Evolutionary conservation across 352 stramenopile species (phyloP), one percentile per base, ranked within the genome.

Genomic region (Pythium aphanidermatum): DNA sequence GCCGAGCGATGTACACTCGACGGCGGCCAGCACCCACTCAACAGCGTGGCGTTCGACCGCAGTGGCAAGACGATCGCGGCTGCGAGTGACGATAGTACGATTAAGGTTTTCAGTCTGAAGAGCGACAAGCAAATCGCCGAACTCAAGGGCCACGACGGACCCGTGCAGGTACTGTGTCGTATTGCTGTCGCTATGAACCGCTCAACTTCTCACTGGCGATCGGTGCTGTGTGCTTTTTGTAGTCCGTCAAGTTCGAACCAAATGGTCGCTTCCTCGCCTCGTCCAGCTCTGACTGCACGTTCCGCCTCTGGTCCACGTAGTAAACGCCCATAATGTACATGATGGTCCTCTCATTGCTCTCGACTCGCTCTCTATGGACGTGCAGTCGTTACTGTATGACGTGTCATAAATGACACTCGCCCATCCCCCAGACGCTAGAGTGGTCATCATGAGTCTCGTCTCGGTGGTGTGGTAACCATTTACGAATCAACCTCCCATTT

Each of bases 261-360:
- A 86, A 74, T 17, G 85, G 88, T 28, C 77, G 79, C 20, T 96
- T 90, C 67, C 70, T 97, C 24, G 79, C 94, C 21, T 96, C 84
- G 17, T 91, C 86, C 12, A 89, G 83, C 59, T 96, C 86, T 17
- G 91, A 98, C 64, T 95, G 83, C 66, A 97, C 91, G 16, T 96
- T 97, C 49, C 74, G 82, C 14, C 70, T 98, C 30, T 98, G 88
- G 88, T 85, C 75, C 11, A 52, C 47, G 28, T 62, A 20, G 34
- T 20, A 37, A 50, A 51, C 26, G 32, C 28, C 21, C 25, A 6
- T 28, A 13, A n/a, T n/a, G n/a, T n/a, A n/a, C n/a, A n/a, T n/a
- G n/a, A n/a, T n/a, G n/a, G n/a, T n/a, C n/a, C n/a, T n/a, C n/a
- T n/a, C n/a, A n/a, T n/a, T n/a, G n/a, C n/a, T n/a, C n/a, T n/a